These are phyloP conservation scores for Nicotiana rustica DNA, from an alignment of 305 asterid species.

Conservation along the genomic window DNA sequence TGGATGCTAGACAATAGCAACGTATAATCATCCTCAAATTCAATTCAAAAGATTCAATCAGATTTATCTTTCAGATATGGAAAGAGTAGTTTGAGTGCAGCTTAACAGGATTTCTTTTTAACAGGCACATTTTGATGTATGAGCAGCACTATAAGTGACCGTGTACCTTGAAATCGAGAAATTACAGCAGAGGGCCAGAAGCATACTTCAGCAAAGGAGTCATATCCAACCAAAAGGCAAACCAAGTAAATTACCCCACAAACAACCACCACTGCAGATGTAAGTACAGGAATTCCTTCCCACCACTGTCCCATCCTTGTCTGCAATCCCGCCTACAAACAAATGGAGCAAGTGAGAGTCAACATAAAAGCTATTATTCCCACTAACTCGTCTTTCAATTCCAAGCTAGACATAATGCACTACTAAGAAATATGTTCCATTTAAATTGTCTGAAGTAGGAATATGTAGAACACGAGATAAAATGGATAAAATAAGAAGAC, in stretches of 20 bases:
- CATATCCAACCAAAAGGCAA: slow-evolving; percentile 88
- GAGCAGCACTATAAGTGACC: not conserved
- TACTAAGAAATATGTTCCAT: not conserved
- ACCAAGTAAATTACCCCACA: slow-evolving; percentile 85
- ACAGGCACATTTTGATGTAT: not conserved
- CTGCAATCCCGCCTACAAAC: slow-evolving; percentile 73
- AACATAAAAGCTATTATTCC: not conserved
- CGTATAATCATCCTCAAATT: slow-evolving; percentile 3
- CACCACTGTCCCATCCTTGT: slow-evolving; percentile 93
- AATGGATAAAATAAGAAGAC: not conserved
- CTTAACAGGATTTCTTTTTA: not conserved
- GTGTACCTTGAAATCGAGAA: slow-evolving; percentile 82
- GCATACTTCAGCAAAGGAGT: slow-evolving; percentile 87
- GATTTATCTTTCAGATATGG: slow-evolving; percentile 4
- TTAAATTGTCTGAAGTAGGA: slow-evolving; percentile 15
- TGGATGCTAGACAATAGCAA: not conserved
- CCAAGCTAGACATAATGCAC: not conserved
- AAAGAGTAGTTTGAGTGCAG: not conserved
- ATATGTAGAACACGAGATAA: not conserved
- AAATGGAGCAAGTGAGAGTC: not conserved
- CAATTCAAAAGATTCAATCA: not conserved
- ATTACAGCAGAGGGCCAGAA: slow-evolving; percentile 86
- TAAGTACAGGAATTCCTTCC: slow-evolving; percentile 90
- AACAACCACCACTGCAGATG: slow-evolving; percentile 70
- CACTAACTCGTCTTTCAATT: not conserved